A percentile compares a stretch with the other conserved stretches of the same genome.
phyloP scores from a whole-genome alignment of 1,284 basidiomycete genomes.

The Psilocybe mexicana region DNA sequence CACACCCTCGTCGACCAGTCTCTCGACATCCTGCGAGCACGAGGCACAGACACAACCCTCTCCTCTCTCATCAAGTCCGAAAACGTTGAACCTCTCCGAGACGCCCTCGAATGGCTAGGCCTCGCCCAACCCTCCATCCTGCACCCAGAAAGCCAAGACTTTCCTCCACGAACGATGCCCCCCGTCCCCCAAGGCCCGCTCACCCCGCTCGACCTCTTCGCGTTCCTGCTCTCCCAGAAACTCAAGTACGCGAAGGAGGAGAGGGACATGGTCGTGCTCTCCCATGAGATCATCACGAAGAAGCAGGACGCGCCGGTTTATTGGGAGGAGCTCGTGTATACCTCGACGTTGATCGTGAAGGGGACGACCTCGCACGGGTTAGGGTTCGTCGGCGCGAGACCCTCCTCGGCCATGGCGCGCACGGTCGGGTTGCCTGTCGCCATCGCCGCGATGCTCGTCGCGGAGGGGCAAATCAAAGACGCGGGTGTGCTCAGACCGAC shows the following conservation, averaged over 20 bases:
- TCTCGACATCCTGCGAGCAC: slow-evolving; percentile 22
- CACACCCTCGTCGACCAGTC: slow-evolving; percentile 37
- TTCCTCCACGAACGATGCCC: slow-evolving; percentile 34
- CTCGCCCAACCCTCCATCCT: slow-evolving; percentile 35
- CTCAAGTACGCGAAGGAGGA: slow-evolving; percentile 76
- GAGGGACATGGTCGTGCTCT: slow-evolving; percentile 85
- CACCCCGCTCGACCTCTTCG: slow-evolving; percentile 79
- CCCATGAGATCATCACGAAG: slow-evolving; percentile 74
- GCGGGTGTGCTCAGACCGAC: slow-evolving; percentile 7
- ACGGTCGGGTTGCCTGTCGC: slow-evolving; percentile 88
- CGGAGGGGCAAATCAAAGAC: slow-evolving; percentile 57
- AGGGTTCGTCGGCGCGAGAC: slow-evolving; percentile 21
- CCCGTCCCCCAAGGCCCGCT: slow-evolving; percentile 43
- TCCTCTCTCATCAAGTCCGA: slow-evolving; percentile 36
- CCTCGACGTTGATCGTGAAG: slow-evolving; percentile 74
- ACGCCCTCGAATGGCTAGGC: slow-evolving; percentile 64
- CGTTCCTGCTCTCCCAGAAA: slow-evolving; percentile 72
- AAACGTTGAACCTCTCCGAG: slow-evolving; percentile 38
- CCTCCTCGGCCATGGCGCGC: slow-evolving; percentile 82
- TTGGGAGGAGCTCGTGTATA: slow-evolving; percentile 49
- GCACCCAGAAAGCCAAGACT: slow-evolving; percentile 9
- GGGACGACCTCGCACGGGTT: slow-evolving; percentile 45
- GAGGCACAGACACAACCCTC: slow-evolving; percentile 41
- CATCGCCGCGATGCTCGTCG: slow-evolving; percentile 71
- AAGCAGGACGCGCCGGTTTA: neutral